A percentile compares a stretch with the other conserved stretches of the same genome.
phyloP scores from a whole-genome alignment of 108 stramenopile genomes.

The Cyclostephanos tholiformis region DNA sequence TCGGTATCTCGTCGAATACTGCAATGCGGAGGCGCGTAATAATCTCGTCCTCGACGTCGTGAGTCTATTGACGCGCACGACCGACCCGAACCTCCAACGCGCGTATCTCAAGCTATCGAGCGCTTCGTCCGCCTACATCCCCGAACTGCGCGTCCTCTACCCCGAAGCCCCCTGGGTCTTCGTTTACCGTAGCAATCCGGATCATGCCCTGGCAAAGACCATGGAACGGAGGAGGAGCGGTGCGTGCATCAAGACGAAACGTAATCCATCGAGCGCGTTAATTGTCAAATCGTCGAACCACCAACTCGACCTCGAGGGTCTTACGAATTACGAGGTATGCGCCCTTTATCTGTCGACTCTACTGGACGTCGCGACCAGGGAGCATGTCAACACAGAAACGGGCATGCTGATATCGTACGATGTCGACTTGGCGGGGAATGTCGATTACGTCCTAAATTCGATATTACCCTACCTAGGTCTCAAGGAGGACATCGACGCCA shows the following conservation, averaged over 20 bases:
- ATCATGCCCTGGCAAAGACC: slow-evolving; percentile 16
- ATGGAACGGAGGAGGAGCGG: slow-evolving; percentile 1
- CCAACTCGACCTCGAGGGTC: background rate
- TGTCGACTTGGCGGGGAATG: background rate
- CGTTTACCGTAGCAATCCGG: slow-evolving; percentile 8
- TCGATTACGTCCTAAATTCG: background rate
- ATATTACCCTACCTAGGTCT: slow-evolving; percentile 10
- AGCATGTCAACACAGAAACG: slow-evolving; percentile 6
- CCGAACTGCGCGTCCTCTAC: background rate
- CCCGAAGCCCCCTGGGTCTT: slow-evolving; percentile 16
- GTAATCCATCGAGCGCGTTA: slow-evolving; percentile 1
- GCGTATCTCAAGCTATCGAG: slow-evolving; percentile 14
- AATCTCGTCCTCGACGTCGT: slow-evolving; percentile 13
- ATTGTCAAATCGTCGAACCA: background rate
- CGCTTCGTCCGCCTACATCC: slow-evolving; percentile 8
- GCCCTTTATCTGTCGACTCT: slow-evolving; percentile 14
- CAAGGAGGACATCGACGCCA: background rate
- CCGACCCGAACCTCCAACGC: background rate
- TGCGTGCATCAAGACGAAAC: slow-evolving; percentile 4
- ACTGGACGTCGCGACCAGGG: background rate
- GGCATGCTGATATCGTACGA: slow-evolving; percentile 23
- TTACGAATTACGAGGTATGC: slow-evolving; percentile 13
- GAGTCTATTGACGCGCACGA: background rate
- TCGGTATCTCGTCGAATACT: background rate
- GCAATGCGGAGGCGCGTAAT: background rate